Evolutionary conservation across 331 rosid species (phyloP).

Genomic region (Pyracantha coccinea): DNA sequence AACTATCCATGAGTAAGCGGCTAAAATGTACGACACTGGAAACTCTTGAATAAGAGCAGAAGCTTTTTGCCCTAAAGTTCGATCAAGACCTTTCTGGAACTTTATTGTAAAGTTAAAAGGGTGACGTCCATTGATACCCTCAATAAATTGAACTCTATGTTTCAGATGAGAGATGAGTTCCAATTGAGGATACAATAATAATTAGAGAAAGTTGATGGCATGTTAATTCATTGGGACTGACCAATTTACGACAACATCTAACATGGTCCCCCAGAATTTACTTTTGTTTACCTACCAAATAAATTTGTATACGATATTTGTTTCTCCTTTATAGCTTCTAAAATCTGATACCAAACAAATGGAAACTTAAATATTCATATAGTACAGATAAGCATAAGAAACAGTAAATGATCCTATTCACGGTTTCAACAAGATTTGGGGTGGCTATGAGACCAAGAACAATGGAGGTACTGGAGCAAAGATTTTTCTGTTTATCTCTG

Average conservation of each 20-base stretch:
- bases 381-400: not conserved
- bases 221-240: conserved; percentile 4
- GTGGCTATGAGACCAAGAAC: not conserved
- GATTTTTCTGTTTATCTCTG: not conserved
- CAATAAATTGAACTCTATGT: not conserved
- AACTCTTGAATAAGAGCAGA: not conserved
- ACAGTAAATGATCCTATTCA: not conserved
- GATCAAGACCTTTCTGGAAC: not conserved
- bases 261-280: not conserved
- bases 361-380: not conserved
- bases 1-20: not conserved
- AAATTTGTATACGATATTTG: not conserved
- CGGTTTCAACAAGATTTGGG: not conserved
- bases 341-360: not conserved
- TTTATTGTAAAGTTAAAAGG: not conserved
- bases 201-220: not conserved
- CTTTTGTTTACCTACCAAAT: not conserved
- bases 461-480: not conserved
- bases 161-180: not conserved
- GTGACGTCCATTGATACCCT: not conserved
- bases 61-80: not conserved
- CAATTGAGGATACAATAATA: not conserved
- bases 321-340: not conserved
- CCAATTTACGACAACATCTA: conserved; percentile 1
- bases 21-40: not conserved